Evolutionary conservation across 352 stramenopile species (phyloP), one percentile per base, ranked within the genome.

Genomic region (Globisporangium nunn): DNA sequence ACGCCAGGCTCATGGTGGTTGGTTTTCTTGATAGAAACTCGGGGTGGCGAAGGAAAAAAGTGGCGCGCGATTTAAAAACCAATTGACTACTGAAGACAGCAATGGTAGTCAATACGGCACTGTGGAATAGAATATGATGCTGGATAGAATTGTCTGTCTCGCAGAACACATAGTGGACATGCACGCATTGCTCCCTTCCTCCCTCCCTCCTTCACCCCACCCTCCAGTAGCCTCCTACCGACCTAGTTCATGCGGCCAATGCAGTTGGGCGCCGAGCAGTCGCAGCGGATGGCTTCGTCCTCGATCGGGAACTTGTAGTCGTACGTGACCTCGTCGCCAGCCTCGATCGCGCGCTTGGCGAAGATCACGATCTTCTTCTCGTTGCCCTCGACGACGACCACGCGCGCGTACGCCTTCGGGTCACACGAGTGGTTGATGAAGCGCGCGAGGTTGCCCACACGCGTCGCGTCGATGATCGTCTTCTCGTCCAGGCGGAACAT

Each of bases 231-330:
- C 23, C 23, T 23, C 23, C 23, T 23, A 2, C 12, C 44, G 2
- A 14, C 33, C 51, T 59, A 98, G 63, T 98, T 98, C 91, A 98
- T 97, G 33, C 87, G 72, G 6, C 95, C 95, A 55, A 96, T 94
- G 63, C 95, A 98, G 71, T 97, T 97, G 6, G 85, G 74, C 17
- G 92, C 89, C 12, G 92, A 95, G 68, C 95, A 98, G 56, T 96
- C 93, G 57, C 92, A 98, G 11, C 76, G 82, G 39, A 98, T 87
- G 15, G 87, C 93, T 56, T 97, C 90, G 70, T 98, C 95, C 71
- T 98, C 95, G 54, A 98, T 96, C 18, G 93, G 93, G 67, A 98
- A 98, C 68, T 98, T 98, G 81, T 98, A 98, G 61, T 98, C 91
- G 68, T 98, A 98, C 40, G 89, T 98, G 50, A 98, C 90, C 62